A percentile compares a stretch with the other conserved stretches of the same genome.
phyloP scores from a whole-genome alignment of 164 flowering plant genomes.

The Berberis thunbergii region DNA sequence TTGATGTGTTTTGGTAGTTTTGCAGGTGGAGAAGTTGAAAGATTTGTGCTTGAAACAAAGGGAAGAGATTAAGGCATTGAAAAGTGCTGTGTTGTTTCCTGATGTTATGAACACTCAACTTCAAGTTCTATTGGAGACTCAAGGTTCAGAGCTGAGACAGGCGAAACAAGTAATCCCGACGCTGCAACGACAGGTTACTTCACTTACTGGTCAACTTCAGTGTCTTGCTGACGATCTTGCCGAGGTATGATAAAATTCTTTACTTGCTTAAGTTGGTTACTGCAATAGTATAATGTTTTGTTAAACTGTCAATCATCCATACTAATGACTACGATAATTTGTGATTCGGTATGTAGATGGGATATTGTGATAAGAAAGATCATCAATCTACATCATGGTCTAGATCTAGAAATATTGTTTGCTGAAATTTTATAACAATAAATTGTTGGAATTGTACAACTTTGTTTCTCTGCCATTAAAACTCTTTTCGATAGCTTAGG shows the following conservation, averaged over 20 bases:
- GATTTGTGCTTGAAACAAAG: slow-evolving; percentile 89
- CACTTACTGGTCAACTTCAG: slow-evolving; percentile 82
- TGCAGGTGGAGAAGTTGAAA: slow-evolving; percentile 79
- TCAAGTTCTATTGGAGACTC: slow-evolving; percentile 56
- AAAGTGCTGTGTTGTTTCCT: slow-evolving; percentile 65
- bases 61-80: slow-evolving; percentile 78
- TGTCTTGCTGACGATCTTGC: slow-evolving; percentile 82
- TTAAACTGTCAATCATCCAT: background rate
- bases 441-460: too few species aligned
- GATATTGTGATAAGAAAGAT: too few species aligned
- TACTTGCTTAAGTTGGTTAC: background rate
- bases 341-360: too few species aligned
- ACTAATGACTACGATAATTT: too few species aligned
- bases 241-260: slow-evolving; percentile 40
- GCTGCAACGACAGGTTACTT: slow-evolving; percentile 79
- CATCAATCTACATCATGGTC: too few species aligned
- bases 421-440: too few species aligned
- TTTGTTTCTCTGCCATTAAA: too few species aligned
- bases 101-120: slow-evolving; percentile 66
- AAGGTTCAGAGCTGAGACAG: slow-evolving; percentile 68
- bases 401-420: too few species aligned
- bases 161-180: slow-evolving; percentile 74
- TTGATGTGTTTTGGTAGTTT: too few species aligned
- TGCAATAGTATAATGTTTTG: background rate
- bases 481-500: too few species aligned